Conservation (phyloP, 257 asterid species). For the Anisodus acutangulus region DNA sequence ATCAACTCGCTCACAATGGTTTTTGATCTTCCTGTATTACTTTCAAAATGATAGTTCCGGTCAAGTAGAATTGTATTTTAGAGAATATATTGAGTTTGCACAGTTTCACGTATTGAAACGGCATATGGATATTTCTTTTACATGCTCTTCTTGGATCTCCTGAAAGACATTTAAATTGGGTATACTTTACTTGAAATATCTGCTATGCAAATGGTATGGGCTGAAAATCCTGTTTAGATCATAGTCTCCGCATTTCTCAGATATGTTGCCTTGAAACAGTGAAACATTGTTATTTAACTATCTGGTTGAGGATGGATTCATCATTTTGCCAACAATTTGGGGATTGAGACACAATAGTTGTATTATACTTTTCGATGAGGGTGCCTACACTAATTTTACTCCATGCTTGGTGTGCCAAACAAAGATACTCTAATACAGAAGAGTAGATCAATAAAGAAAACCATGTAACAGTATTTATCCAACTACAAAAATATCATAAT, state of each 20-base stretch:
- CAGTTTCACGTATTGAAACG: background rate
- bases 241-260: background rate
- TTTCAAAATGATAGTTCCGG: background rate
- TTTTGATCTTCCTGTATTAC: background rate
- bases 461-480: background rate
- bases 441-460: background rate
- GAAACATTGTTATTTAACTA: background rate
- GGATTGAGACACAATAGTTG: background rate
- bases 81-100: background rate
- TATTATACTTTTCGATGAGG: background rate
- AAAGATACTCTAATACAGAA: background rate
- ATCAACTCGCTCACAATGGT: background rate
- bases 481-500: background rate
- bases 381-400: background rate
- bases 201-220: background rate
- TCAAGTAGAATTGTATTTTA: background rate
- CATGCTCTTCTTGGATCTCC: background rate
- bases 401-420: background rate
- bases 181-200: background rate
- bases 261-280: background rate
- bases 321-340: background rate
- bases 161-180: background rate
- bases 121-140: slow-evolving; percentile 9
- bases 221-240: slow-evolving; percentile 4
- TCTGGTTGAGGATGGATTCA: background rate